Base-by-base conservation (phyloP, 495 filamentous ascomycete genomes). In the Terfezia boudieri region DNA sequence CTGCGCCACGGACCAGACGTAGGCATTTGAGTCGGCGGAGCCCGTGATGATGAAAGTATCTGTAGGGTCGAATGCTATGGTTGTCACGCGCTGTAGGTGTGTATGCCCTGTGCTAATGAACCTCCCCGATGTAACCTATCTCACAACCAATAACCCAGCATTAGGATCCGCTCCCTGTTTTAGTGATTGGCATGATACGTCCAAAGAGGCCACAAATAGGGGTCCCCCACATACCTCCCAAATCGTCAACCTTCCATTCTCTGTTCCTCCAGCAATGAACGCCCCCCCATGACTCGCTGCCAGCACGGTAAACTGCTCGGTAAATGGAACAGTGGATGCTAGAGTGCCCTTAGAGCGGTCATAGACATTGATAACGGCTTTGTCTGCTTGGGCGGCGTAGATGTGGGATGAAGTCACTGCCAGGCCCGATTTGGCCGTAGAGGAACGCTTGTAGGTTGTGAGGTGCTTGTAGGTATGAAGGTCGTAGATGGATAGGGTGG, bases 321-420 rank as follows among this genome's bases (percentile, higher is more conserved):
- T 80, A 57, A 95, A 94, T 3, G 86, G 82, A 9, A 94, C 77
- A 20, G 83, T 72, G 8, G 84, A 81, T 67, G 95, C 89, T 62
- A 92, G 83, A 59, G 82, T 90, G 14, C 83, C 83, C 50, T 82
- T 83, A 54, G 81, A 73, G 51, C 86, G 75, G 53, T 76, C 84
- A 64, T 94, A 96, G 53, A 98, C 83, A 69, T 95, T 85, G 7
- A 98, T 73, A 35, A 92, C 80, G 1, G 86, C 85, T 67, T 95
- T 96, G 38, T 85, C 87, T 12, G 77, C 74, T 64, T 98, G 90
- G 8, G 83, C 89, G 2, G 89, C 79, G 61, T 92, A 98, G 37
- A 96, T 74, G 64, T 98, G 90, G 20, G 81, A 80, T 41, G 78
- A 72, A 64, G 76, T 94, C 56, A 85, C 75, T 36, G 84, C 90